These are phyloP conservation scores for Lactarius psammicola DNA, from an alignment of 768 basidiomycete species.

Conservation along the genomic window DNA sequence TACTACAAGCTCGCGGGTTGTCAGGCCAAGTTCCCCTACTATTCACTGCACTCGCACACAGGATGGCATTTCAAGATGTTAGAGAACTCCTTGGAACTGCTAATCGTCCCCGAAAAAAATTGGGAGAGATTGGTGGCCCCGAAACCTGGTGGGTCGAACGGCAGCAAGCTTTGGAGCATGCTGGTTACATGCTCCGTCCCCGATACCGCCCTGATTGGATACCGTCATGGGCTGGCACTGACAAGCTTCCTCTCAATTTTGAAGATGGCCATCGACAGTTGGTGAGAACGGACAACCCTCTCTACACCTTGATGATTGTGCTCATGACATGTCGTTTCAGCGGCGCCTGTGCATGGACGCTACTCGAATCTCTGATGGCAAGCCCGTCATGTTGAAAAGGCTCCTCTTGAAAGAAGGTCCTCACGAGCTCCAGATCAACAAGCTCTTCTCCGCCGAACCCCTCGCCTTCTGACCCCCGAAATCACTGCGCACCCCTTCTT, in stretches of 20 bases:
- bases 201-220: slow-evolving; percentile 15
- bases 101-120: neutral
- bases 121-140: neutral
- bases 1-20: neutral
- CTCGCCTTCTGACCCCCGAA: slow-evolving; percentile 32
- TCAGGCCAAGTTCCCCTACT: neutral
- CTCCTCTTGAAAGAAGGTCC: slow-evolving; percentile 6
- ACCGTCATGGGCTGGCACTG: slow-evolving; percentile 13
- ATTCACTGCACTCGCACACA: neutral
- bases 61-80: neutral
- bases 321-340: slow-evolving; percentile 1
- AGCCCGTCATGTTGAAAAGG: slow-evolving; percentile 18
- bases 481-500: slow-evolving; percentile 32
- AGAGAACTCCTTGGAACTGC: neutral
- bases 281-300: neutral
- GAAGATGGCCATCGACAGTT: slow-evolving; percentile 21
- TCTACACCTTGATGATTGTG: neutral
- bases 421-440: slow-evolving; percentile 19
- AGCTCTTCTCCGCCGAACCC: slow-evolving; percentile 20
- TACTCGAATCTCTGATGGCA: slow-evolving; percentile 18
- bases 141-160: slow-evolving; percentile 14
- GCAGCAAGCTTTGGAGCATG: neutral
- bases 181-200: slow-evolving; percentile 18
- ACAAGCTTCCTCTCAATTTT: neutral
- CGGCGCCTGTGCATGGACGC: slow-evolving; percentile 20